A percentile compares a stretch with the other conserved stretches of the same genome.
These are phyloP conservation scores for Penicillium salamii DNA, from an alignment of 495 filamentous ascomycete species.

Conservation along the genomic window DNA sequence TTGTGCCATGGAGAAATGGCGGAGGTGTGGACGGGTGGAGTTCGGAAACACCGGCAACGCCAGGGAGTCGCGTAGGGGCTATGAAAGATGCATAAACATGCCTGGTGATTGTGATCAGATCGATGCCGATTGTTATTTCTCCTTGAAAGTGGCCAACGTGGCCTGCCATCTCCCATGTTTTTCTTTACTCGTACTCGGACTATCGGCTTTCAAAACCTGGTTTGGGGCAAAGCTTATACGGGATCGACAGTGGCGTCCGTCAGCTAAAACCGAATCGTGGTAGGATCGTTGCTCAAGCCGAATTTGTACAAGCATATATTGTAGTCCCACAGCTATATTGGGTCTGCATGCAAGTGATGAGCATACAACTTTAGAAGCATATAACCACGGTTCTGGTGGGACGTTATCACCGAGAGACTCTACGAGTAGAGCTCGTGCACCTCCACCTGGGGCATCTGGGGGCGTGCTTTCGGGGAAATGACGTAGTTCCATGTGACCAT, in stretches of 20 bases:
- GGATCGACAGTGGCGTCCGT: slow-evolving; percentile 6
- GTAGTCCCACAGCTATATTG: not conserved
- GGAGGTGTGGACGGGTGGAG: slow-evolving; percentile 6
- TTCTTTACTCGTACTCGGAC: too few species aligned
- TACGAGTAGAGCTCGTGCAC: too few species aligned
- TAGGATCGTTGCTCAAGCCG: not conserved
- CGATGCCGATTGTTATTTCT: not conserved
- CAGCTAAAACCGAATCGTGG: not conserved
- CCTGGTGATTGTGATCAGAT: not conserved
- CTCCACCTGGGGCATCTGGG: too few species aligned
- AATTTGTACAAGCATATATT: too few species aligned
- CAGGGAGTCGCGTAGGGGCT: not conserved
- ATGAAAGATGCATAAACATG: not conserved
- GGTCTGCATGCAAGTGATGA: not conserved
- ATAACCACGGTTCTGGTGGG: not conserved
- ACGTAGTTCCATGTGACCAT: not conserved
- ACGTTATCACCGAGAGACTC: too few species aligned
- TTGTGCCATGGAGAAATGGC: slow-evolving; percentile 5
- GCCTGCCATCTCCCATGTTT: not conserved
- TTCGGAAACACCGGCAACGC: slow-evolving; percentile 5
- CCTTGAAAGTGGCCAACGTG: not conserved
- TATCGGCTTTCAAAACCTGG: not conserved
- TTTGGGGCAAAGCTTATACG: slow-evolving; percentile 3
- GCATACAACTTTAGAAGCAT: too few species aligned
- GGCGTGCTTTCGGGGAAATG: not conserved